Evolutionary conservation across 306 rosid genomes (phyloP).

Genomic region (Quercus wislizeni): DNA sequence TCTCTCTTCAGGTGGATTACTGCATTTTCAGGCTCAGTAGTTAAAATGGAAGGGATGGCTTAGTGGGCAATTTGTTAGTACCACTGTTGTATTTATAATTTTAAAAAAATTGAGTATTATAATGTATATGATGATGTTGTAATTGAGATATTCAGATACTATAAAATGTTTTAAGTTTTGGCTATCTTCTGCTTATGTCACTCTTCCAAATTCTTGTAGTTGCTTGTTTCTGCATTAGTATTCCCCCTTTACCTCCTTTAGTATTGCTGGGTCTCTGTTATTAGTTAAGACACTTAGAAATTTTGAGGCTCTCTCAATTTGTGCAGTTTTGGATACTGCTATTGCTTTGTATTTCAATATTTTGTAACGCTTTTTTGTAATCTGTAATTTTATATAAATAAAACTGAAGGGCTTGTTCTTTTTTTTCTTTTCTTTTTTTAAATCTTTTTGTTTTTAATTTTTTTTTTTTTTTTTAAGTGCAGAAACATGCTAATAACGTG

Average conservation of each 20-base stretch:
- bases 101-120: not conserved
- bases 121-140: not conserved
- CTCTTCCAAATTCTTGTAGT: too few species aligned
- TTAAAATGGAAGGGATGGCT: not conserved
- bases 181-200: not conserved
- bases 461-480: too few species aligned
- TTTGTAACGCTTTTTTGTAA: not conserved
- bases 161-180: not conserved
- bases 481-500: too few species aligned
- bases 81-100: not conserved
- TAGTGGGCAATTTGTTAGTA: not conserved
- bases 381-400: not conserved
- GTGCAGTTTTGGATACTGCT: not conserved
- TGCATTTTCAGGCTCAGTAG: conserved; percentile 1
- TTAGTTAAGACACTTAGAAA: not conserved
- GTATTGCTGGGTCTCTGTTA: too few species aligned
- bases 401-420: not conserved
- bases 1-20: not conserved
- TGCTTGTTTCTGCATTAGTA: too few species aligned
- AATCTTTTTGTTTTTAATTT: too few species aligned
- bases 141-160: not conserved
- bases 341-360: not conserved
- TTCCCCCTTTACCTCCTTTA: too few species aligned
- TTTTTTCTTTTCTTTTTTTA: rapidly evolving
- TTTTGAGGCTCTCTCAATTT: not conserved